Conservation (phyloP, 306 rosid species). For the Clitoria ternatea region DNA sequence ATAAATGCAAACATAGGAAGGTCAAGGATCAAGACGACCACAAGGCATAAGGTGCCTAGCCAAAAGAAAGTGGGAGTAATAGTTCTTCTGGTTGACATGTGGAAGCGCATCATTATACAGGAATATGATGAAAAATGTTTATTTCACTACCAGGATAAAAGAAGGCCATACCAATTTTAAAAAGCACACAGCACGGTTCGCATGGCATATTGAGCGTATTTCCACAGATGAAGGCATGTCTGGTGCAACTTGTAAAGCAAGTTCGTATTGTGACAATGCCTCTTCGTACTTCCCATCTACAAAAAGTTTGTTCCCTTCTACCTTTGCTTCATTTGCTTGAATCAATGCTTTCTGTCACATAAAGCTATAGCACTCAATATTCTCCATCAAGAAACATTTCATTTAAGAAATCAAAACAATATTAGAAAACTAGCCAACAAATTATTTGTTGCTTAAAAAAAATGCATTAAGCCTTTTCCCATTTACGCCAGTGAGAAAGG, state of each 20-base stretch:
- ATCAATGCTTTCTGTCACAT: slow-evolving; percentile 57
- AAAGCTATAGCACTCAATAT: background rate
- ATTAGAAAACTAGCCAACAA: background rate
- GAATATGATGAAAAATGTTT: background rate
- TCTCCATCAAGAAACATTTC: background rate
- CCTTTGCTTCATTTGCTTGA: slow-evolving; percentile 69
- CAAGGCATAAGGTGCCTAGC: background rate
- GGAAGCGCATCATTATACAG: background rate
- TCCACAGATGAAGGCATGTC: slow-evolving; percentile 69
- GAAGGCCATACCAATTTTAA: slow-evolving; percentile 57
- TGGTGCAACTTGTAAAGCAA: slow-evolving; percentile 59
- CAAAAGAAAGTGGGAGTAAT: background rate
- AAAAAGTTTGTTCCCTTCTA: slow-evolving; percentile 73
- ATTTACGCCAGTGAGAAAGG: background rate
- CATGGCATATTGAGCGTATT: slow-evolving; percentile 68
- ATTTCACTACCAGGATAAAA: background rate
- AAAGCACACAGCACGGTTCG: slow-evolving; percentile 71
- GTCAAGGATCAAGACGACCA: background rate
- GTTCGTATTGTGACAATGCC: slow-evolving; percentile 64
- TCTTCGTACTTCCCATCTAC: slow-evolving; percentile 68
- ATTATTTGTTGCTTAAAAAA: no score
- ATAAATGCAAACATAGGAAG: background rate
- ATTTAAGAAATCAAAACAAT: background rate
- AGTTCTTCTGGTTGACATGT: background rate
- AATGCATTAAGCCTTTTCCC: no score